Percentiles rank a stretch among this genome's conserved stretches.
phyloP scores from a whole-genome alignment of 179 eudicot species.

The Silene coronaria region DNA sequence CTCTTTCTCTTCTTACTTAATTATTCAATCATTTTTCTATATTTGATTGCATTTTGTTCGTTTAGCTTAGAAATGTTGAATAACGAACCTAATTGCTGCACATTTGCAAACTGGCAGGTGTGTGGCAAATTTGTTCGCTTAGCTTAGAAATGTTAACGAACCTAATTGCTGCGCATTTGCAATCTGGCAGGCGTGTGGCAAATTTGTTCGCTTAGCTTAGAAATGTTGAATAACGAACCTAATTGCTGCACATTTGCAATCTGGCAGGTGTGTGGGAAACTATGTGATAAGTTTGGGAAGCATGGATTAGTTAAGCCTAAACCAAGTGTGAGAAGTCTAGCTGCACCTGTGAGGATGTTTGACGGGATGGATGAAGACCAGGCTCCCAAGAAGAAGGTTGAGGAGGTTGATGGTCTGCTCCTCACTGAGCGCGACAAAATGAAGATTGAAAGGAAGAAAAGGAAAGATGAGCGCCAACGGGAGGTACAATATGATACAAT shows the following conservation, averaged over 20 bases:
- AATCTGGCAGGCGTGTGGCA: conserved; percentile 51
- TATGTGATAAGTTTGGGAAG: conserved; percentile 87
- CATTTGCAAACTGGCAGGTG: conserved; percentile 26
- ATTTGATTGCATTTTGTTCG: not conserved
- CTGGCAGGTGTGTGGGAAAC: conserved; percentile 52
- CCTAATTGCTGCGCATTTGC: too few species aligned
- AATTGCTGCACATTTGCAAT: too few species aligned
- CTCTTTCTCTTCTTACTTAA: too few species aligned
- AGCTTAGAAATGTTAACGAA: not conserved
- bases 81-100: too few species aligned
- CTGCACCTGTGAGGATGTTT: conserved; percentile 83
- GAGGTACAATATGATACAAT: conserved; percentile 37
- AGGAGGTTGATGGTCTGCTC: conserved; percentile 83
- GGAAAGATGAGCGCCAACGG: conserved; percentile 94
- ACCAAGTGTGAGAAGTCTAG: conserved; percentile 78
- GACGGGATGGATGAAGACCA: conserved; percentile 92
- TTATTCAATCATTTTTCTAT: too few species aligned
- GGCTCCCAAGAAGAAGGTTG: conserved; percentile 83
- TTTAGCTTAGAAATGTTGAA: not conserved
- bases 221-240: not conserved
- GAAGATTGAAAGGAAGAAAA: conserved; percentile 82
- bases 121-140: too few species aligned
- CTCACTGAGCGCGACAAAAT: conserved; percentile 89
- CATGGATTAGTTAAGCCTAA: conserved; percentile 77
- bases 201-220: too few species aligned